A percentile compares a stretch with the other conserved stretches of the same genome.
Conservation (phyloP, 805 yeast genomes). For the Blastobotrys attinorum region DNA sequence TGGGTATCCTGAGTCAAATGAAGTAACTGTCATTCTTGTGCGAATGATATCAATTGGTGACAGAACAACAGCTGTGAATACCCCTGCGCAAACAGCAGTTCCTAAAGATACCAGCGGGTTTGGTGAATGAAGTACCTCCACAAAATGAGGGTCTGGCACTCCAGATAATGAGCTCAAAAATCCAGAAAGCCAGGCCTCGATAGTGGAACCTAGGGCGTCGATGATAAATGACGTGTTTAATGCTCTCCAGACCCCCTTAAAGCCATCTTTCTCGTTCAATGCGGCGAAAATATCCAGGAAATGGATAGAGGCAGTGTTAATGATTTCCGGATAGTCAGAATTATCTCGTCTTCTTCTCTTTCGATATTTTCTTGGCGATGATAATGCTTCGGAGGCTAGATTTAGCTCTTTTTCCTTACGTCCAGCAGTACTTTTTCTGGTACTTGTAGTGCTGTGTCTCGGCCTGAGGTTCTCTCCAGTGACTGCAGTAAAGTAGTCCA, state of each 20-base stretch:
- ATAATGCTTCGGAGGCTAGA: no score
- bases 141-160: slow-evolving; percentile 82
- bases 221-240: slow-evolving; percentile 72
- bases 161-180: slow-evolving; percentile 71
- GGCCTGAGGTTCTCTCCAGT: slow-evolving; percentile 13
- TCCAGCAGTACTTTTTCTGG: slow-evolving; percentile 3
- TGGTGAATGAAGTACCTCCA: slow-evolving; percentile 73
- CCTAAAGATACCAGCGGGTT: slow-evolving; percentile 63
- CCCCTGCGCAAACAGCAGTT: slow-evolving; percentile 62
- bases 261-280: slow-evolving; percentile 58
- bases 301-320: slow-evolving; percentile 23
- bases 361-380: background rate
- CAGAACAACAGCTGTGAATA: slow-evolving; percentile 61
- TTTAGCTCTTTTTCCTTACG: slow-evolving; percentile 1
- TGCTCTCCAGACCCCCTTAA: slow-evolving; percentile 57
- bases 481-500: slow-evolving; percentile 35
- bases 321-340: slow-evolving; percentile 7
- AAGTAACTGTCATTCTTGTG: slow-evolving; percentile 67
- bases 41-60: slow-evolving; percentile 79
- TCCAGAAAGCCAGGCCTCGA: slow-evolving; percentile 91
- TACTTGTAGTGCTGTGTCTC: no score
- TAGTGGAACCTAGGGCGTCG: slow-evolving; percentile 62
- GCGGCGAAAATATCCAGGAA: slow-evolving; percentile 32
- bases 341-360: background rate
- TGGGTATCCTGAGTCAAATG: slow-evolving; percentile 37